A percentile compares a stretch with the other conserved stretches of the same genome.
Evolutionary conservation across 2,329 filamentous ascomycete genomes (phyloP).

Genomic region (Chaetomiaceae sp.): DNA sequence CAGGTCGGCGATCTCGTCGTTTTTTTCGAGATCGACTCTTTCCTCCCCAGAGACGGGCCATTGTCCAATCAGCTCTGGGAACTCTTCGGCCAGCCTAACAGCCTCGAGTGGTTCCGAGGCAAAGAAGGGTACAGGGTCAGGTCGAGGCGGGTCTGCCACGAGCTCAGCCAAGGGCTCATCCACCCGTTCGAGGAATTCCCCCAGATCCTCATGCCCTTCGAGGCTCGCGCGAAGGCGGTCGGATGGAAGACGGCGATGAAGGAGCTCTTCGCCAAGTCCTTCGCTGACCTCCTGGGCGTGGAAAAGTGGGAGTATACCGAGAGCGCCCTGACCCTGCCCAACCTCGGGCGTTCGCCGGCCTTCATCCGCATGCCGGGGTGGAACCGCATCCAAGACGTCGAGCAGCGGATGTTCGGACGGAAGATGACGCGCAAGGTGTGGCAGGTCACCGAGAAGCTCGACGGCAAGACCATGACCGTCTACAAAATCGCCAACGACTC

Average conservation of each 20-base stretch:
- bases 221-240: constrained; percentile 18
- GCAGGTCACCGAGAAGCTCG: constrained; percentile 34
- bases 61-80: constrained; percentile 24
- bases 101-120: constrained; percentile 12
- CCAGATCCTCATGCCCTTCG: constrained; percentile 18
- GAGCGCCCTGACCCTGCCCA: background rate
- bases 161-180: constrained; percentile 31
- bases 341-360: constrained; percentile 23
- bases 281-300: constrained; percentile 28
- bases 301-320: constrained; percentile 28
- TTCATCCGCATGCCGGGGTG: constrained; percentile 30
- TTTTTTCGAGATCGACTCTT: constrained; percentile 33
- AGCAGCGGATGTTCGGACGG: constrained; percentile 17
- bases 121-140: constrained; percentile 27
- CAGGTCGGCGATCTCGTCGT: constrained; percentile 28
- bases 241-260: constrained; percentile 13
- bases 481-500: constrained; percentile 27
- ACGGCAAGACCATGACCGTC: constrained; percentile 31
- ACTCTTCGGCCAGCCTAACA: constrained; percentile 5
- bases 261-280: constrained; percentile 23
- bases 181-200: constrained; percentile 23
- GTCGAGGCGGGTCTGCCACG: constrained; percentile 13
- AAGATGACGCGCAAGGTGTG: constrained; percentile 17
- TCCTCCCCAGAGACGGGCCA: no score
- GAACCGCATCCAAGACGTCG: constrained; percentile 28